Conservation (phyloP, 78 protist species). For the Mastigamoeba balamuthi region DNA sequence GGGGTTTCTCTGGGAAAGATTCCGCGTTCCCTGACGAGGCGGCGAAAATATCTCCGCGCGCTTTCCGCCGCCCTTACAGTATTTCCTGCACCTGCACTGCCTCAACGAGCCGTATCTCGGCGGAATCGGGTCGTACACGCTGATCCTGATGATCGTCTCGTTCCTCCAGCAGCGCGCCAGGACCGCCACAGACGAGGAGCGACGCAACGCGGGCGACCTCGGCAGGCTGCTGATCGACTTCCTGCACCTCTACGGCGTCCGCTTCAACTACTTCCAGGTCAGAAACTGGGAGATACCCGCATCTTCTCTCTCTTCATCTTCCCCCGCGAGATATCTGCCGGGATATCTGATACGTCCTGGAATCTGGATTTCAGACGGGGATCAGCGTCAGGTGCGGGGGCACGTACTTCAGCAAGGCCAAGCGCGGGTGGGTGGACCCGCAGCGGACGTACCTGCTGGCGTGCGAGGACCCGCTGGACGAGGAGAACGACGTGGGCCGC, state of each 20-base stretch:
- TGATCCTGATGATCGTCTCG: slow-evolving; percentile 33
- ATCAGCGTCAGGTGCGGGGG: slow-evolving; percentile 6
- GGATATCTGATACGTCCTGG: no score
- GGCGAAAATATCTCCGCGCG: no score
- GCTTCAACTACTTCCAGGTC: slow-evolving; percentile 17
- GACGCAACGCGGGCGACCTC: not conserved
- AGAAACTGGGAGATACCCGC: no score
- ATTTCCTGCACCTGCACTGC: slow-evolving; percentile 24
- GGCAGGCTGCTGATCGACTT: slow-evolving; percentile 36
- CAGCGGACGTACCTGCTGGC: not conserved
- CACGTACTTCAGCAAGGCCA: not conserved
- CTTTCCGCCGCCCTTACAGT: no score
- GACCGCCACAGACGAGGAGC: not conserved
- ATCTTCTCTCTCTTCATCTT: no score
- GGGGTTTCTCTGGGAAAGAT: no score
- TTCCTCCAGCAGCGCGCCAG: slow-evolving; percentile 41
- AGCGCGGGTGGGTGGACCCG: no score
- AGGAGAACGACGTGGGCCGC: not conserved
- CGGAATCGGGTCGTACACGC: slow-evolving; percentile 61
- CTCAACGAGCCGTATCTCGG: slow-evolving; percentile 70
- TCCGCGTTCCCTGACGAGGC: no score
- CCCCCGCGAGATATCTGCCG: no score
- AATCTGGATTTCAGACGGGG: no score
- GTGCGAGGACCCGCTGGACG: not conserved
- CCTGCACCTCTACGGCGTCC: slow-evolving; percentile 22